Evolutionary conservation across 345 rosid species (phyloP).

Genomic region (Angophora floribunda): DNA sequence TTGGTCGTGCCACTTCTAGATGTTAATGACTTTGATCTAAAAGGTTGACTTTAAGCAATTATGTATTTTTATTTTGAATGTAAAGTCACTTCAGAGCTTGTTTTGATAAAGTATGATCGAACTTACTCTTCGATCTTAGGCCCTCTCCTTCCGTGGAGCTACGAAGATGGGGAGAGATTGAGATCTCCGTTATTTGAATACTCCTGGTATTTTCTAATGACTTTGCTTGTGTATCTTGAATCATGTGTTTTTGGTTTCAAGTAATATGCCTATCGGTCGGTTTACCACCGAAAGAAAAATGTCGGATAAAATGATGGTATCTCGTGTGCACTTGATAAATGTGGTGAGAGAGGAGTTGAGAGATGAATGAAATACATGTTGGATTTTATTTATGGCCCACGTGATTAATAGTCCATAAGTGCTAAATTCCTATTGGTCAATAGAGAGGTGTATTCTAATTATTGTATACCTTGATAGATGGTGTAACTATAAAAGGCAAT

Average conservation of each 20-base stretch:
- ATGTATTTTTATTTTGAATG: not conserved
- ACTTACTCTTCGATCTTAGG: not conserved
- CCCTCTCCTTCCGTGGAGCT: not conserved
- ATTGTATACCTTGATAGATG: too few species aligned
- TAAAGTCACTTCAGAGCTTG: not conserved
- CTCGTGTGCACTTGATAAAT: not conserved
- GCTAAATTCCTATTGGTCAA: too few species aligned
- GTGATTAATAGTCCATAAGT: too few species aligned
- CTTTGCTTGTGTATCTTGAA: not conserved
- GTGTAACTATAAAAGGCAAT: too few species aligned
- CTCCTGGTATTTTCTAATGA: not conserved
- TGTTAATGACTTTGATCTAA: not conserved
- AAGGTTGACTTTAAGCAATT: not conserved
- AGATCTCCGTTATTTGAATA: not conserved
- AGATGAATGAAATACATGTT: not conserved
- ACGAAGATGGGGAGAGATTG: not conserved
- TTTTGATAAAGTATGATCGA: not conserved
- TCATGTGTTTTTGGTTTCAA: not conserved
- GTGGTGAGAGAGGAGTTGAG: not conserved
- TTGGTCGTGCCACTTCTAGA: not conserved
- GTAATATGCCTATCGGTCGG: not conserved
- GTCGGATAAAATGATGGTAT: not conserved
- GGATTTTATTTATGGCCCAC: too few species aligned
- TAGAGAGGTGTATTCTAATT: too few species aligned
- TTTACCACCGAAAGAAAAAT: not conserved